Percentiles rank a stretch among this genome's conserved stretches.
These are phyloP conservation scores for Plasmodium adleri DNA, from an alignment of 169 alveolate genomes.

Conservation along the genomic window DNA sequence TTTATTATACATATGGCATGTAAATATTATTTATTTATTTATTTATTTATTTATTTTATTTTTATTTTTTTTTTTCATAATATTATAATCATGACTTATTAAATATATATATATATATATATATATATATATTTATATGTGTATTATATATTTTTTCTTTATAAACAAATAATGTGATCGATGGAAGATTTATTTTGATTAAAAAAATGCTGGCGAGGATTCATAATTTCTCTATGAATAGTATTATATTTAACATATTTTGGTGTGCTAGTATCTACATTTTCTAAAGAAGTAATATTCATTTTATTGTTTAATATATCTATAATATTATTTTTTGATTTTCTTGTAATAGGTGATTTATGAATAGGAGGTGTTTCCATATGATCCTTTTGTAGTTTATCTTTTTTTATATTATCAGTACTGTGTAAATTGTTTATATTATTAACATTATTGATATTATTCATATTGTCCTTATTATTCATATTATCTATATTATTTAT, in stretches of 20 bases:
- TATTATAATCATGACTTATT: too few relatives aligned
- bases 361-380: too few relatives aligned
- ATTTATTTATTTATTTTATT: too few relatives aligned
- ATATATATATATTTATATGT: too few relatives aligned
- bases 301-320: conserved; percentile 37
- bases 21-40: too few relatives aligned
- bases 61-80: too few relatives aligned
- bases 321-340: conserved; percentile 32
- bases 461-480: neutral
- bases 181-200: conserved; percentile 47
- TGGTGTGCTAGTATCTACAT: conserved; percentile 31
- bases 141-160: neutral
- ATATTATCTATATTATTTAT: neutral
- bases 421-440: neutral
- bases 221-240: conserved; percentile 65
- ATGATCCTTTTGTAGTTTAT: too few relatives aligned
- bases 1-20: too few relatives aligned
- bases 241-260: conserved; percentile 69
- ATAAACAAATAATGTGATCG: conserved; percentile 67
- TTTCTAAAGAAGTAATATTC: conserved; percentile 26
- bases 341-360: neutral
- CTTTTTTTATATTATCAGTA: too few relatives aligned
- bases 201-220: conserved; percentile 52
- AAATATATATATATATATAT: too few relatives aligned
- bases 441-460: neutral